Evolutionary conservation across 2,329 filamentous ascomycete genomes (phyloP).

Genomic region (Trichoderma guizhouense): DNA sequence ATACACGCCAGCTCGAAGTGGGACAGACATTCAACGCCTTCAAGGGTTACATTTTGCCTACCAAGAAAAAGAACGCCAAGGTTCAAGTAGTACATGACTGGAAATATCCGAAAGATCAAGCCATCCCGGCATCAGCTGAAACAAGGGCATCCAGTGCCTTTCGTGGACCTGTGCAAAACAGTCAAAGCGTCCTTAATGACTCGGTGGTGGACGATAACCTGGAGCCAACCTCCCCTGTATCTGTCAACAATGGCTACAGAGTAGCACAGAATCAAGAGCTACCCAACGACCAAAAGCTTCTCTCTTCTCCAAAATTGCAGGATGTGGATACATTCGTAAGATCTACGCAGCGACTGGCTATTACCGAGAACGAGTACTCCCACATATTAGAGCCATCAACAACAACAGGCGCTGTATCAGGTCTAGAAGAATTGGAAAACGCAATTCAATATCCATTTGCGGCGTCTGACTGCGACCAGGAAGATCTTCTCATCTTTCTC

Average conservation of each 20-base stretch:
- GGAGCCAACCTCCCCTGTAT: neutral
- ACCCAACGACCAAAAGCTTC: neutral
- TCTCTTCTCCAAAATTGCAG: too few relatives aligned
- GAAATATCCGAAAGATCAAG: neutral
- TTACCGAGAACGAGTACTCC: neutral
- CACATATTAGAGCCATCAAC: neutral
- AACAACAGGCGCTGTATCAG: neutral
- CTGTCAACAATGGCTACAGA: neutral
- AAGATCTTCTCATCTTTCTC: constrained; percentile 1
- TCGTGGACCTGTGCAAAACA: neutral
- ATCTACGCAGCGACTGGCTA: neutral
- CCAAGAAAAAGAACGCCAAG: neutral
- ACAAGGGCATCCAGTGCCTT: neutral
- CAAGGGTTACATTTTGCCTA: neutral
- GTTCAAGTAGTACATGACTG: neutral
- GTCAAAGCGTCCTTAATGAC: too few relatives aligned
- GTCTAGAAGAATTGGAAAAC: neutral
- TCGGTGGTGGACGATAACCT: neutral
- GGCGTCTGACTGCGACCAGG: neutral
- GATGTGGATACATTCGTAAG: neutral
- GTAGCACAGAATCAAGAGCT: neutral
- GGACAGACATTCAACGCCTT: neutral
- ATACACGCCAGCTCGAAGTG: constrained; percentile 14
- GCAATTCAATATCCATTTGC: too few relatives aligned
- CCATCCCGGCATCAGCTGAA: too few relatives aligned